A percentile compares a stretch with the other conserved stretches of the same genome.
phyloP scores from a whole-genome alignment of 176 grass and related monocot genomes.

The Aegilops sharonensis region DNA sequence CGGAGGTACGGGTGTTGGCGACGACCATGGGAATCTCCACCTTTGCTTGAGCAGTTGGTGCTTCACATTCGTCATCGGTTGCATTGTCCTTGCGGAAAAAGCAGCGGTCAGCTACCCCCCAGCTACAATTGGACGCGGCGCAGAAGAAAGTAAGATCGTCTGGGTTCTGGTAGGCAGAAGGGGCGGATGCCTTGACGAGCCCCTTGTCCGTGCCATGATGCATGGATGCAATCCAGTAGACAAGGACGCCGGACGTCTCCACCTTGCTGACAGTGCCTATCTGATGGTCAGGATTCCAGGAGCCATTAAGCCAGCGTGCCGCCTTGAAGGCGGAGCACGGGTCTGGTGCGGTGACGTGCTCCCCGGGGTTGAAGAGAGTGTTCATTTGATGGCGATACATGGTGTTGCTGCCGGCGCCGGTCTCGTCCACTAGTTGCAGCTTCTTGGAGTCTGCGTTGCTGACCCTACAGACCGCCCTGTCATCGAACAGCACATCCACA shows the following conservation, averaged over 20 bases:
- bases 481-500: slow-evolving; percentile 7
- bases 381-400: background rate
- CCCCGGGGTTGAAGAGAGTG: background rate
- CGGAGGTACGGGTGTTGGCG: background rate
- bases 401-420: no score
- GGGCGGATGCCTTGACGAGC: background rate
- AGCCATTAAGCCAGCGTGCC: background rate
- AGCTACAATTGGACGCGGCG: background rate
- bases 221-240: background rate
- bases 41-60: background rate
- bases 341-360: background rate
- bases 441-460: background rate
- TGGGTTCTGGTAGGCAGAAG: background rate
- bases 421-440: background rate
- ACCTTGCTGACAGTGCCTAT: background rate
- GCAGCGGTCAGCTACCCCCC: background rate
- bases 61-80: background rate
- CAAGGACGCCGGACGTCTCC: background rate
- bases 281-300: background rate
- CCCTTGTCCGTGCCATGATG: background rate
- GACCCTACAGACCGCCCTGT: background rate
- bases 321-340: background rate
- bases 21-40: background rate
- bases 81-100: no score
- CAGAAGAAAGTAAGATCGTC: background rate